These are phyloP conservation scores for Firmiana major DNA, from an alignment of 345 rosid species.

Conservation along the genomic window DNA sequence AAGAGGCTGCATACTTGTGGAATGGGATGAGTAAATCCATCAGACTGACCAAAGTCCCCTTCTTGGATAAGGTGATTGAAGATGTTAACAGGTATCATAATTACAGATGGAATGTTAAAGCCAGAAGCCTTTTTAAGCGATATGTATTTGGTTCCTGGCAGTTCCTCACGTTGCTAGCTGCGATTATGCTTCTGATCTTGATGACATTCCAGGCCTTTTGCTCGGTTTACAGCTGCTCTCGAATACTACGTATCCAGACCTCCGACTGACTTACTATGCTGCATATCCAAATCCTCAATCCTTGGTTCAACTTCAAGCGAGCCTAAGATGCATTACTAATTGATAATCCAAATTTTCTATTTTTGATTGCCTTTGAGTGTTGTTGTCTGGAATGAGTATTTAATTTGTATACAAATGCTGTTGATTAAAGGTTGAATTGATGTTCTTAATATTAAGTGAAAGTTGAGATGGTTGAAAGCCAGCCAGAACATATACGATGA, in stretches of 20 bases:
- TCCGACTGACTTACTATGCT: neutral
- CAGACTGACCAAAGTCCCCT: constrained; percentile 56
- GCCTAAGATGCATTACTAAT: neutral
- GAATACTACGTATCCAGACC: neutral
- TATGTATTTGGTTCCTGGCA: constrained; percentile 71
- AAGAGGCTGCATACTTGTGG: constrained; percentile 68
- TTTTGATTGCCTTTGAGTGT: neutral
- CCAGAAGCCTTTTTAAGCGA: constrained; percentile 32
- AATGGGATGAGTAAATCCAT: constrained; percentile 79
- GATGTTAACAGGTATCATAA: constrained; percentile 64
- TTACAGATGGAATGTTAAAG: constrained; percentile 53
- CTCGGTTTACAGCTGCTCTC: constrained; percentile 26
- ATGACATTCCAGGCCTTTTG: constrained; percentile 48
- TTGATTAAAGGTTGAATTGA: neutral
- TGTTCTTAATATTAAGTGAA: too few species aligned
- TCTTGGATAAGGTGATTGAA: constrained; percentile 62
- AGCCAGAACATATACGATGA: too few species aligned
- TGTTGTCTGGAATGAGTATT: neutral
- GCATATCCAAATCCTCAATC: too few species aligned
- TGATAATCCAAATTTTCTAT: neutral
- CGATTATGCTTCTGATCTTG: constrained; percentile 47
- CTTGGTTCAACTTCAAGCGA: neutral
- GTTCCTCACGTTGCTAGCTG: constrained; percentile 43
- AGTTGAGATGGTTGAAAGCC: too few species aligned
- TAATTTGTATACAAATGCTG: neutral